These are phyloP conservation scores for Groenewaldozyma sp. DNA, from an alignment of 1,139 yeast genomes.

Conservation along the genomic window DNA sequence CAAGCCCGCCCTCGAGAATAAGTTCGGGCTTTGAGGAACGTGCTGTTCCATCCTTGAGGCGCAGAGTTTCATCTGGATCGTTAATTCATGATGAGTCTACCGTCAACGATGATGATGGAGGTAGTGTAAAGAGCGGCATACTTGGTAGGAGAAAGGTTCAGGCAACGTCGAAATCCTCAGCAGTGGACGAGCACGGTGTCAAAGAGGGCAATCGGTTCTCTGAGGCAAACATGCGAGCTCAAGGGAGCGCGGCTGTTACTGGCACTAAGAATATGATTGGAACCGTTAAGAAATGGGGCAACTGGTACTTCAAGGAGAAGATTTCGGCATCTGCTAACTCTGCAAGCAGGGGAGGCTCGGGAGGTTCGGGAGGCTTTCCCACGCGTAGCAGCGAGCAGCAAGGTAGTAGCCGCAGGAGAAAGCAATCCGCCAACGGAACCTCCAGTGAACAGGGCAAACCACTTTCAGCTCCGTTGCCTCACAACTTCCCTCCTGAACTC, in stretches of 20 bases:
- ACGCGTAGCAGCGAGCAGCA: neutral
- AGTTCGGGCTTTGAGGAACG: neutral
- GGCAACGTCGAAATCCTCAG: neutral
- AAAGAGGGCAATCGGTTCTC: neutral
- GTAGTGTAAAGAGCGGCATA: too few relatives aligned
- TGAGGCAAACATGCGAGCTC: neutral
- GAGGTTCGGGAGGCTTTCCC: too few relatives aligned
- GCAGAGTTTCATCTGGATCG: neutral
- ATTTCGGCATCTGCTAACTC: constrained; percentile 3
- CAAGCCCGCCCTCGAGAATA: neutral
- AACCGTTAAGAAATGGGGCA: constrained; percentile 25
- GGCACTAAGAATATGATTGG: constrained; percentile 16
- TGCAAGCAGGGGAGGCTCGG: neutral
- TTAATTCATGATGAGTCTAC: too few relatives aligned
- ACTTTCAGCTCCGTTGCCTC: constrained; percentile 23
- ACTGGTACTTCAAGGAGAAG: constrained; percentile 25
- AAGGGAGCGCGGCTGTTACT: neutral
- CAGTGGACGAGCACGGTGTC: neutral
- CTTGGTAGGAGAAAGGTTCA: too few relatives aligned
- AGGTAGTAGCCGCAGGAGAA: constrained; percentile 1
- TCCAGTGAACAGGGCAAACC: neutral
- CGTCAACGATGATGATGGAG: neutral
- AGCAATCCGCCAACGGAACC: constrained; percentile 1
- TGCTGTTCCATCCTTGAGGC: neutral
- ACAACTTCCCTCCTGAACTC: constrained; percentile 25